Evolutionary conservation across 1,139 yeast genomes (phyloP).

Genomic region (Lodderomyces beijingensis): DNA sequence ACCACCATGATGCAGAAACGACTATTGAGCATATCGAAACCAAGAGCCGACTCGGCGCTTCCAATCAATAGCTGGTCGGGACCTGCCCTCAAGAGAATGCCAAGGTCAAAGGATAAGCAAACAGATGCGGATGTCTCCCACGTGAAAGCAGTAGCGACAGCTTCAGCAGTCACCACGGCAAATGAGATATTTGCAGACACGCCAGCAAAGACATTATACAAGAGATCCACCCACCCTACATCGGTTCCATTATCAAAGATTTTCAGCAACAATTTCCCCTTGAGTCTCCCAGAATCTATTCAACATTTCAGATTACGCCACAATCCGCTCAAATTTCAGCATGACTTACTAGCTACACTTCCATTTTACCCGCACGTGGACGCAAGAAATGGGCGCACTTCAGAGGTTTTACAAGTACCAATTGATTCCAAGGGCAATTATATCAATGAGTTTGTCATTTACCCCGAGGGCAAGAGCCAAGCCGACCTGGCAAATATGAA

Average conservation of each 20-base stretch:
- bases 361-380: conserved; percentile 39
- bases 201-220: conserved; percentile 20
- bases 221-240: conserved; percentile 56
- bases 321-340: conserved; percentile 46
- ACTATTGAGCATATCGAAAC: conserved; percentile 1
- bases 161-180: conserved; percentile 1
- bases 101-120: too few species aligned
- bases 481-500: conserved; percentile 25
- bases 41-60: conserved; percentile 3
- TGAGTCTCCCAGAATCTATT: conserved; percentile 47
- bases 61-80: conserved; percentile 3
- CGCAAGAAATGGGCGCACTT: conserved; percentile 24
- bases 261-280: conserved; percentile 54
- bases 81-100: too few species aligned
- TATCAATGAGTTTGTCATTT: conserved; percentile 62
- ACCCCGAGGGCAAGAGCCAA: conserved; percentile 37
- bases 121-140: too few species aligned
- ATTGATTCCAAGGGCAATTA: conserved; percentile 40
- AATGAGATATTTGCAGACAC: neutral
- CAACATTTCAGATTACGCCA: conserved; percentile 44
- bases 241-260: conserved; percentile 55
- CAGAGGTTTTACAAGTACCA: conserved; percentile 30
- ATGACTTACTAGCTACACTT: conserved; percentile 41
- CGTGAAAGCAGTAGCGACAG: too few species aligned
- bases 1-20: conserved; percentile 3